These are phyloP conservation scores for Alternaria gansuensis DNA, from an alignment of 2,329 filamentous ascomycete species.

Conservation along the genomic window DNA sequence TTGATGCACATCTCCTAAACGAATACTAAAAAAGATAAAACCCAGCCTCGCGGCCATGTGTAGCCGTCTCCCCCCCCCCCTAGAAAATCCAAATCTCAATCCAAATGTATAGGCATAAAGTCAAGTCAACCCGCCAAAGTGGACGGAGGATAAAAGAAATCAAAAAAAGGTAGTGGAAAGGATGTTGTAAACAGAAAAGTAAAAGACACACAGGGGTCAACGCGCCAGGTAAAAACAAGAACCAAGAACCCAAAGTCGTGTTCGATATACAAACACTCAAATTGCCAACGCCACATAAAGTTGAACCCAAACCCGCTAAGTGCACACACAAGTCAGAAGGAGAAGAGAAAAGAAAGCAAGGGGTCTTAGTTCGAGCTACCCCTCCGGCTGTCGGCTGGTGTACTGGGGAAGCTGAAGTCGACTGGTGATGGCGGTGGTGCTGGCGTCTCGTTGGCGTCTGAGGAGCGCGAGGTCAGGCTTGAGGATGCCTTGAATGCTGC, in stretches of 20 bases:
- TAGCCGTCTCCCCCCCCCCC: neutral
- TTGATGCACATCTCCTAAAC: slow-evolving; percentile 4
- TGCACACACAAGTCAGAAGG: slow-evolving; percentile 38
- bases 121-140: neutral
- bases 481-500: slow-evolving; percentile 53
- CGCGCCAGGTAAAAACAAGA: neutral
- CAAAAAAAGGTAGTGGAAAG: neutral
- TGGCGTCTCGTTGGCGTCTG: slow-evolving; percentile 49
- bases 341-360: slow-evolving; percentile 7
- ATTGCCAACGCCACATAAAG: neutral
- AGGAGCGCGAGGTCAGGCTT: slow-evolving; percentile 38
- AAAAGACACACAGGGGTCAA: neutral
- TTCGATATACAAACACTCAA: neutral
- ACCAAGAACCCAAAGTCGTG: neutral
- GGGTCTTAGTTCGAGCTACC: slow-evolving; percentile 10
- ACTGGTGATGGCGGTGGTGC: slow-evolving; percentile 55
- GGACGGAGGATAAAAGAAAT: neutral
- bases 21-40: neutral
- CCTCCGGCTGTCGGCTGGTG: slow-evolving; percentile 32
- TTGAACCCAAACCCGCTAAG: slow-evolving; percentile 37
- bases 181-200: neutral
- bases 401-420: slow-evolving; percentile 53
- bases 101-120: neutral
- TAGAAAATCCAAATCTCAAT: neutral
- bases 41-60: neutral